Conservation (phyloP, 2,329 filamentous ascomycete species). For the Monosporascus sp. region DNA sequence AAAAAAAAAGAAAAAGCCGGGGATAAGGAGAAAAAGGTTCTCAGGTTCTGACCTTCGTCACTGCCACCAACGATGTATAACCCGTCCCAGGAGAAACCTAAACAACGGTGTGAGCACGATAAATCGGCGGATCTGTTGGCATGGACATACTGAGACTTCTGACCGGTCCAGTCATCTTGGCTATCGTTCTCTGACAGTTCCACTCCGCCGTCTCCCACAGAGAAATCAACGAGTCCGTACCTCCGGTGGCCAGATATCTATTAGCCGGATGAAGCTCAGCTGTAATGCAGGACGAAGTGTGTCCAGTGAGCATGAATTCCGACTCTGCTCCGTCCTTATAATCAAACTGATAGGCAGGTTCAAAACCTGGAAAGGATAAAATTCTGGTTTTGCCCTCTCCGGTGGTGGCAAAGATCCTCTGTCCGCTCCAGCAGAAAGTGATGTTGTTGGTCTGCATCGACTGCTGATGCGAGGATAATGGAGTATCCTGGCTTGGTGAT, state of each 20-base stretch:
- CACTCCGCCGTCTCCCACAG: slow-evolving; percentile 76
- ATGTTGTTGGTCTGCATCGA: slow-evolving; percentile 65
- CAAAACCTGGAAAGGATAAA: slow-evolving; percentile 61
- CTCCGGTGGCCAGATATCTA: slow-evolving; percentile 68
- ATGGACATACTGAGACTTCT: slow-evolving; percentile 56
- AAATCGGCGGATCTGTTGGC: not conserved
- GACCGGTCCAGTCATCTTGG: slow-evolving; percentile 64
- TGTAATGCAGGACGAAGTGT: slow-evolving; percentile 67
- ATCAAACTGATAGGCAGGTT: slow-evolving; percentile 48
- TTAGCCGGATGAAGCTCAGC: slow-evolving; percentile 67
- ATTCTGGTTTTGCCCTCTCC: slow-evolving; percentile 68
- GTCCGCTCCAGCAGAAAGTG: slow-evolving; percentile 68
- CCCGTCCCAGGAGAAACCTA: slow-evolving; percentile 74
- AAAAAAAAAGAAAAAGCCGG: no score
- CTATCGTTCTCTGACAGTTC: slow-evolving; percentile 69
- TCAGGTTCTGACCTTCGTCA: slow-evolving; percentile 54
- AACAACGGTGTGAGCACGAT: slow-evolving; percentile 15
- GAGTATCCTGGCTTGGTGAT: slow-evolving; percentile 52
- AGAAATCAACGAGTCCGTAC: slow-evolving; percentile 68
- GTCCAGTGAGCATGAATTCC: slow-evolving; percentile 63
- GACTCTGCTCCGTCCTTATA: slow-evolving; percentile 37
- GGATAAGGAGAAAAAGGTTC: not conserved
- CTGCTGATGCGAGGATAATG: slow-evolving; percentile 57
- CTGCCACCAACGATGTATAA: slow-evolving; percentile 70
- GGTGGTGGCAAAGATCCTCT: slow-evolving; percentile 66